A percentile compares a stretch with the other conserved stretches of the same genome.
Evolutionary conservation across 306 rosid genomes (phyloP).

Genomic region (Gastrolobium villosum): DNA sequence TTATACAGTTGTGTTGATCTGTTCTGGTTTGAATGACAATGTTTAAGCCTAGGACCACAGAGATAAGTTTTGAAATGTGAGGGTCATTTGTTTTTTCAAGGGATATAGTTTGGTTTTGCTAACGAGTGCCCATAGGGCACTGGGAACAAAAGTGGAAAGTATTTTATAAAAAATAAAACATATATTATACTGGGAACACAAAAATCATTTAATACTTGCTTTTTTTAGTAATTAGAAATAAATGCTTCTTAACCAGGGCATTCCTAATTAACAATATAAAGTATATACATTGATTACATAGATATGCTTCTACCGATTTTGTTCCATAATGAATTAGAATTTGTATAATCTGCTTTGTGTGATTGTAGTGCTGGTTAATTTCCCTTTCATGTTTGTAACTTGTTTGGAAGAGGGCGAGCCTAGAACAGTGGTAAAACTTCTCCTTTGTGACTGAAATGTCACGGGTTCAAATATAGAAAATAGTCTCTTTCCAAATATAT

Average conservation of each 20-base stretch:
- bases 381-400: neutral
- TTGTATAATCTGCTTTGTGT: neutral
- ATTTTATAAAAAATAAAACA: neutral
- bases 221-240: neutral
- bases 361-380: constrained; percentile 7
- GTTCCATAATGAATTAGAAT: constrained; percentile 16
- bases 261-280: neutral
- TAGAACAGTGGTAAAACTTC: too few relatives aligned
- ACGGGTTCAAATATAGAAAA: too few relatives aligned
- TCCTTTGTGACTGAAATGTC: too few relatives aligned
- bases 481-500: too few relatives aligned
- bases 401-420: neutral
- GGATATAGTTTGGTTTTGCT: neutral
- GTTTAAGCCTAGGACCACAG: neutral
- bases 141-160: neutral
- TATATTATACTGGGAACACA: neutral
- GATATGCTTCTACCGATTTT: constrained; percentile 11
- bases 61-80: constrained; percentile 26
- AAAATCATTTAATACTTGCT: neutral
- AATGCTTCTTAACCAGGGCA: neutral
- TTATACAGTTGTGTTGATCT: neutral
- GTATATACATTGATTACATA: neutral
- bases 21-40: constrained; percentile 32
- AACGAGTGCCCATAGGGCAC: neutral
- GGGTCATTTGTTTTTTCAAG: neutral